These are phyloP conservation scores for Neurospora sp. DNA, from an alignment of 495 filamentous ascomycete species.

Conservation along the genomic window DNA sequence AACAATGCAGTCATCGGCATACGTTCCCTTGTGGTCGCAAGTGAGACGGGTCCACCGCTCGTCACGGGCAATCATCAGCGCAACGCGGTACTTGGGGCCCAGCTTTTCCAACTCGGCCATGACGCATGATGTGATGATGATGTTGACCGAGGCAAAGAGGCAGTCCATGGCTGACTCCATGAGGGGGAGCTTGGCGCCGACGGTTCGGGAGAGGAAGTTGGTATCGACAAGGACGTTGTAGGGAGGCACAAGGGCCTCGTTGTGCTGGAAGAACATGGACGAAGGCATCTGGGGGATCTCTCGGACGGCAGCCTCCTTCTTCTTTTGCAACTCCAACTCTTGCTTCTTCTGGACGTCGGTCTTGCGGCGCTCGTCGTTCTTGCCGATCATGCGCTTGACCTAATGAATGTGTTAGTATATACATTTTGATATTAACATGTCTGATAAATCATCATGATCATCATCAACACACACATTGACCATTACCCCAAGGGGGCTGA, in stretches of 20 bases:
- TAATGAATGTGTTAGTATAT: constrained; percentile 15
- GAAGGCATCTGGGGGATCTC: constrained; percentile 74
- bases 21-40: constrained; percentile 83
- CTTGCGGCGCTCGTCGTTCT: constrained; percentile 51
- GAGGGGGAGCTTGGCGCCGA: constrained; percentile 80
- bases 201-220: constrained; percentile 88
- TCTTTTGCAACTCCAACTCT: constrained; percentile 43
- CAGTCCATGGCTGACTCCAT: constrained; percentile 72
- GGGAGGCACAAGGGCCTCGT: constrained; percentile 70
- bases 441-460: background rate
- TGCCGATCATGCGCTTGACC: constrained; percentile 54
- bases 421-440: background rate
- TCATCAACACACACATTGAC: background rate
- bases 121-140: constrained; percentile 63
- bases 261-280: constrained; percentile 88
- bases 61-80: constrained; percentile 74
- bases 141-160: constrained; percentile 55
- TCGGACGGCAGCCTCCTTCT: constrained; percentile 49
- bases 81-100: constrained; percentile 79
- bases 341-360: constrained; percentile 46
- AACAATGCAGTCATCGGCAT: constrained; percentile 94
- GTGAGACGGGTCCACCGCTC: constrained; percentile 74
- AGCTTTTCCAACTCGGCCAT: constrained; percentile 78
- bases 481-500: background rate
- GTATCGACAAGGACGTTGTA: constrained; percentile 49